A percentile compares a stretch with the other conserved stretches of the same genome.
Conservation (phyloP, 2,329 filamentous ascomycete species). For the Neofusicoccum kwambonambiense region DNA sequence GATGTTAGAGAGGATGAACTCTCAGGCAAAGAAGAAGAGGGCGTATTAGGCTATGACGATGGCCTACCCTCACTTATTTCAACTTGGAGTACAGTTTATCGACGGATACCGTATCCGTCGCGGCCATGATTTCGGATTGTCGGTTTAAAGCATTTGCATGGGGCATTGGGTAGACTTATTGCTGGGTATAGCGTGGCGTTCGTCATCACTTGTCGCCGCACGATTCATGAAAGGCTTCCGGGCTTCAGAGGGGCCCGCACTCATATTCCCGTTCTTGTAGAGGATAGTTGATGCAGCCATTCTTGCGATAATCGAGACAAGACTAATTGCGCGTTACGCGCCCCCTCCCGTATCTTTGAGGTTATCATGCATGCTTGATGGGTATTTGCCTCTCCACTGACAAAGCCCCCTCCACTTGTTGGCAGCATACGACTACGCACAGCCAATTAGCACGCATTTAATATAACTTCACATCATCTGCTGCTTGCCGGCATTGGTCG, state of each 20-base stretch:
- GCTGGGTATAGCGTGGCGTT: slow-evolving; percentile 18
- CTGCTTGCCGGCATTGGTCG: too few relatives aligned
- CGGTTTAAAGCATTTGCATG: slow-evolving; percentile 17
- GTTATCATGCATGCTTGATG: background rate
- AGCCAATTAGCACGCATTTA: too few relatives aligned
- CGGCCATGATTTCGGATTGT: background rate
- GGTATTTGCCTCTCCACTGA: too few relatives aligned
- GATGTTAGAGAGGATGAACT: slow-evolving; percentile 29
- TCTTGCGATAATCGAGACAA: slow-evolving; percentile 9
- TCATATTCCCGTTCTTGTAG: background rate
- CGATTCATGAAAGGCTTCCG: slow-evolving; percentile 15
- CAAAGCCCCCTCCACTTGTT: too few relatives aligned
- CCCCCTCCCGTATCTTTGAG: background rate
- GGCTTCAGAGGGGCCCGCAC: slow-evolving; percentile 4
- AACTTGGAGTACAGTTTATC: background rate
- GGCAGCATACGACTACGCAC: too few relatives aligned
- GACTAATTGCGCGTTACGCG: slow-evolving; percentile 7
- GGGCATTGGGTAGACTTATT: slow-evolving; percentile 18
- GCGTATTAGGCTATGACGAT: background rate
- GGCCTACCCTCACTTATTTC: background rate
- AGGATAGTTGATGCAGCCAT: background rate
- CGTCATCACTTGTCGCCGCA: slow-evolving; percentile 11
- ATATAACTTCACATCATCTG: too few relatives aligned
- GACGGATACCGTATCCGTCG: background rate
- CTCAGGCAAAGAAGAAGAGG: slow-evolving; percentile 15